Evolutionary conservation across 768 basidiomycete genomes (phyloP), one percentile per base, ranked within the genome.

Genomic region (Russula earlei): DNA sequence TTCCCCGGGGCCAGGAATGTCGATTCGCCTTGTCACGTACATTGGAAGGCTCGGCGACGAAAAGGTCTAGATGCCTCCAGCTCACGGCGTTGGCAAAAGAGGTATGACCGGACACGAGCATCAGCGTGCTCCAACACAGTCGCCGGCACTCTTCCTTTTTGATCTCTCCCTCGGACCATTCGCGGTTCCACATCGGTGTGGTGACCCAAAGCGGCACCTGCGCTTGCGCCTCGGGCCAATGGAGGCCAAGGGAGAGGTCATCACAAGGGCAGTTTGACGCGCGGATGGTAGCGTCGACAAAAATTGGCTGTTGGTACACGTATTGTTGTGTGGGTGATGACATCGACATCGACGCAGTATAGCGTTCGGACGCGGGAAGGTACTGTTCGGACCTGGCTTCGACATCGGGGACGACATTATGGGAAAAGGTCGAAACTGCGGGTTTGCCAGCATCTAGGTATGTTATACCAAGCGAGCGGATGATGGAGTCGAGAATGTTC

Each of bases 61-160:
- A 84, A 24, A 85, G 64, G 40, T 83, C 76, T 4, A 78, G 24
- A 3, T 49, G 31, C 29, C 43, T 45, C 49, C 54, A 52, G 55
- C 61, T 69, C 49, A 69, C 67, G 17, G 84, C 77, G 19, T 75
- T 76, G 5, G 75, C 72, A 63, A 83, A 86, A 14, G 79, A 75
- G 25, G 77, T 80, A 67, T 85, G 79, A 1, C 81, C 84, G 10
- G 86, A 82, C 14, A 78, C 73, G 22, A 87, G 74, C 51, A 75
- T 71, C 68, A 87, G 74, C 7, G 81, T 70, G 64, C 82, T 85
- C 87, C 87, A 90, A 58, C 84, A 84, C 22, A 88, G 67, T 36
- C 87, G 72, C 34, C 87, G 79, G 63, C 81, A 83, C 43, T 82
- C 81, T 65, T 91, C 87, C 67, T 80, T 84, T 41, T 77, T 71